Base-by-base conservation (phyloP, 108 stramenopile species). In the Pseudonitzschia pungens region DNA sequence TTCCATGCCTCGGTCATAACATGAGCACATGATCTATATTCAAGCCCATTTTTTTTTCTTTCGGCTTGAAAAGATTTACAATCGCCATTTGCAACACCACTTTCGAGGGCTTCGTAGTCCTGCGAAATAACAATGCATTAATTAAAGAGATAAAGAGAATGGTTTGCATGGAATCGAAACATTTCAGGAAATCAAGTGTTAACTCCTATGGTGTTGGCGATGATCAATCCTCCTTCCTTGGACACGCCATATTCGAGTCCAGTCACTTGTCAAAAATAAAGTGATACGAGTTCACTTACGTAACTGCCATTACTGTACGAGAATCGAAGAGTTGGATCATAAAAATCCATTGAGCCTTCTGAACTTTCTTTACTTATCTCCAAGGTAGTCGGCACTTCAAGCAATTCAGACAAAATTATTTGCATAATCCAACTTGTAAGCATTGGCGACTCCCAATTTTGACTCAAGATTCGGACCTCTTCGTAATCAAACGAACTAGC, bases 401-500 rank as follows among this genome's bases (percentile, higher is more conserved):
- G 63, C 5, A 77, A 44, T 67, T 84, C 83, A 16, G 56, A 72
- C n/a, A 84, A 50, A 40, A 79, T 55, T 9, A 84, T 80, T 71
- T 84, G 83, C 24, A 77, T 42, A 11, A 84, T 77, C 77, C 77
- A 84, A 33, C 31, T 50, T 21, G 71, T 71, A 16, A 84, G 58
- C 26, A 80, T 80, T 51, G 72, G 31, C 0, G 65, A 50, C 43
- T 84, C 83, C 83, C 83, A 84, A 52, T 84, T 69, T 6, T 42
- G n/a, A 27, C 64, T 65, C 11, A 65, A 53, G 0, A 84, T 65
- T 8, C 83, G 65, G 14, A 80, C 72, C 57, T 84, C 83, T 4
- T 65, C 12, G 51, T 84, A 84, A 10, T 73, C 51, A 20, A 56
- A 40, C 31, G 69, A 51, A 1, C 0, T 0, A 33, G 28, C 32